Evolutionary conservation across 2,329 filamentous ascomycete species (phyloP), one percentile per base, ranked within the genome.

Genomic region (Aspergillus amoenus): DNA sequence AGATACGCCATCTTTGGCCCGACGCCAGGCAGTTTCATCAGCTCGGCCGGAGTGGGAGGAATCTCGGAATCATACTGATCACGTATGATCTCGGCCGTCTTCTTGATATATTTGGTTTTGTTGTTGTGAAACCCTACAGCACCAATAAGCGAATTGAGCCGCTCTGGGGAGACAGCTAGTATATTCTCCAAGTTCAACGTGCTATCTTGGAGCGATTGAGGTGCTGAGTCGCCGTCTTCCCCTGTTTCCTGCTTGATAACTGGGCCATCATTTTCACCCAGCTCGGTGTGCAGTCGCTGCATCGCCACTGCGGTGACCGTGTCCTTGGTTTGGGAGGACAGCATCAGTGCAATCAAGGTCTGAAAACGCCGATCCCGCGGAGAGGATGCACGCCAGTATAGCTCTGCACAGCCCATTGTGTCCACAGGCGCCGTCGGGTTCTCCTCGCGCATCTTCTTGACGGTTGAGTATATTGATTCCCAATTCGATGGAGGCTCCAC

Each of bases 1-100:
- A 97, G 83, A 72, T 94, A 93, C 12, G 88, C 92, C 93, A 97
- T 97, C 77, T 97, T 97, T 30, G 93, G 93, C 0, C 93, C 93
- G 1, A 97, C 93, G 5, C 93, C 93, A 0, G 92, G 92, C 0
- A 96, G 82, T 2, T 85, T 84, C 51, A 87, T 87, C 18, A 97
- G 81, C 0, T 88, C 91, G 61, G 87, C 82, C 51, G 93, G 85
- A 0, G 88, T 89, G 60, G 88, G 81, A 1, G 93, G 93, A 55
- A 97, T 94, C 68, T 97, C 93, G 51, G 85, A 85, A 58, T 79
- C 71, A 75, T 84, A 90, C 52, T 85, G 73, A 67, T 93, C 88
- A 45, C 85, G 82, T 24, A 96, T 80, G 34, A 96, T 87, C 32
- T 82, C 76, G 3, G 91, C 91, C 1, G 89, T 81, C 56, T 86